Base-by-base conservation (phyloP, 2,329 filamentous ascomycete species). In the Trichothecium sympodiale region DNA sequence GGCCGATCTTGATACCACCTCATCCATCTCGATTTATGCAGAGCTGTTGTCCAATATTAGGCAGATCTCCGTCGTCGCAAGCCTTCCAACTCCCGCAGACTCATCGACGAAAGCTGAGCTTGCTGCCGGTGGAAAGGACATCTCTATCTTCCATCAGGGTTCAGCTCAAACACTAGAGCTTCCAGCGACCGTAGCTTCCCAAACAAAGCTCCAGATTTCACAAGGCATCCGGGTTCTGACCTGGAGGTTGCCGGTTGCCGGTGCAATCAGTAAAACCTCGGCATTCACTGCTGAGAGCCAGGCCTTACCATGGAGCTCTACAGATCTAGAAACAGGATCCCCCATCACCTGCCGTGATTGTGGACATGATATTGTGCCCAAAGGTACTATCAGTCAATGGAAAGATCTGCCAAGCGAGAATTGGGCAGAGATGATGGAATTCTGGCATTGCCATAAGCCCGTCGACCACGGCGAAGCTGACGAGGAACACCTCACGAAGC, bases 391-490 rank as follows among this genome's bases (percentile, higher is more conserved):
- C 7, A 60, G 56, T 28, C 56, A 61, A 27, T 98, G 91, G 89
- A 94, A 89, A 59, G 87, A 98, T 51, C 64, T 98, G 14, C 91
- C 91, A 0, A 94, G 87, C 51, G 87, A 94, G 48, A 89, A 94
- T 51, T 98, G 91, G 91, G 93, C 91, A 1, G 91, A 98, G 61
- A 94, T 98, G 88, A 98, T 98, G 91, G 93, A 98, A 56, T 94
- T 98, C 47, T 98, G 91, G 91, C 93, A 98, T 58, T 98, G 91
- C 51, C 91, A 98, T 57, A 96, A 96, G 58, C 91, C 93, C 28
- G 69, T 78, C 41, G 65, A 77, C 37, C 65, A 76, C 41, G 56
- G 56, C 14, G 44, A 55, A 23, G 27, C 64, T 29, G 52, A 65
- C 20, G 49, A 69, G 16, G 60, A 70, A n/a, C 56, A 59, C 31